Conservation (phyloP, 371 early-diverging fungal species). For the Synchytrium microbalum region DNA sequence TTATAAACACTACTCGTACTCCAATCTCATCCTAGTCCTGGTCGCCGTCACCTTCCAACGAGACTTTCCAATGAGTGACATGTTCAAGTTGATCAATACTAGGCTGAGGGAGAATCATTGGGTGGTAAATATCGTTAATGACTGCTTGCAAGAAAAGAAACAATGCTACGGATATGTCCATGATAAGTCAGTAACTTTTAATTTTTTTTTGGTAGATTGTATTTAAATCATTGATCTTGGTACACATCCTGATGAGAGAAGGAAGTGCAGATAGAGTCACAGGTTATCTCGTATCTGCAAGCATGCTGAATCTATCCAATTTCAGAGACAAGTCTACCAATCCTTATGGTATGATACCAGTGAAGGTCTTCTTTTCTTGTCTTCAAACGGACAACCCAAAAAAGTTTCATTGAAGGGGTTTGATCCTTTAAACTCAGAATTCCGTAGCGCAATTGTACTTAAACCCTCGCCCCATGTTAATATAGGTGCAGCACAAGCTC, state of each 20-base stretch:
- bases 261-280: constrained; percentile 65
- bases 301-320: constrained; percentile 47
- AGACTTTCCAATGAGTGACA: constrained; percentile 37
- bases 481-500: constrained; percentile 47
- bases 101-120: constrained; percentile 66
- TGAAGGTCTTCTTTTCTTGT: constrained; percentile 22
- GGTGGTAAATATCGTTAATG: constrained; percentile 53
- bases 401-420: constrained; percentile 6
- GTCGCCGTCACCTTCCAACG: constrained; percentile 27
- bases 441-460: background rate
- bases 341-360: constrained; percentile 34
- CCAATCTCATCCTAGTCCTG: constrained; percentile 19
- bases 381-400: background rate
- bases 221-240: constrained; percentile 77
- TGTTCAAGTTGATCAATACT: constrained; percentile 40
- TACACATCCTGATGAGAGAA: constrained; percentile 78
- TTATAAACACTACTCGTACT: constrained; percentile 1
- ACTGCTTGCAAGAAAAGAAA: constrained; percentile 18
- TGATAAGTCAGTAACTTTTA: constrained; percentile 5
- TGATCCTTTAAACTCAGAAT: constrained; percentile 10
- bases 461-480: background rate
- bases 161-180: background rate
- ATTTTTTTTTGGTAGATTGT: constrained; percentile 50
- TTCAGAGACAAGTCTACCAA: constrained; percentile 54
- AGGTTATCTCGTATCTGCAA: constrained; percentile 56